Evolutionary conservation across 179 eudicot genomes (phyloP).

Genomic region (Beta lomatogona): DNA sequence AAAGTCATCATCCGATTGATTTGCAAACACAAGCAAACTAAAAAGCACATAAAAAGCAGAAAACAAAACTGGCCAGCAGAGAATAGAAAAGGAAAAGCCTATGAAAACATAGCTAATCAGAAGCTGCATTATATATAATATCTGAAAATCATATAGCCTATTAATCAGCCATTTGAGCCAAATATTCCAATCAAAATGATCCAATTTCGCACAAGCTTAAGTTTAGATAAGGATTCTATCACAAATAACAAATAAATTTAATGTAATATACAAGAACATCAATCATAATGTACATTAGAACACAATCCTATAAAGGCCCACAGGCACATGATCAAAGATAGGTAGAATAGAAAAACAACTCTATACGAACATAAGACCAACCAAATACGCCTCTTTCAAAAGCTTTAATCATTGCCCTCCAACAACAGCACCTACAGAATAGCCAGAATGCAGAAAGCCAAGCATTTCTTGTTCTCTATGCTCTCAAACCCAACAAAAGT

Average conservation of each 20-base stretch:
- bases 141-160: background rate
- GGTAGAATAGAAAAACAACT: background rate
- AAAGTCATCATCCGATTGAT: constrained; percentile 3
- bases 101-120: background rate
- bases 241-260: background rate
- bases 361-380: background rate
- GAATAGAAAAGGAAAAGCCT: background rate
- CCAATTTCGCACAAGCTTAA: background rate
- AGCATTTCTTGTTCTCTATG: background rate
- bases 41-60: constrained; percentile 15
- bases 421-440: background rate
- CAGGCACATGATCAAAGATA: background rate
- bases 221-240: background rate
- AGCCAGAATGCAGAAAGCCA: background rate
- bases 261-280: background rate
- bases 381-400: background rate
- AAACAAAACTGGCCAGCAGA: background rate
- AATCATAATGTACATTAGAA: background rate
- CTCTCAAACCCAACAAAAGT: background rate
- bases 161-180: background rate
- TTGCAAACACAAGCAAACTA: background rate
- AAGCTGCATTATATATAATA: background rate
- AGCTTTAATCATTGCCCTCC: background rate
- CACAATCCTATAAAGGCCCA: background rate
- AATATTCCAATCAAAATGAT: background rate